Percentiles rank a stretch among this genome's conserved stretches.
These are phyloP conservation scores for Agrocybe praecox DNA, from an alignment of 768 basidiomycete genomes.

Conservation along the genomic window DNA sequence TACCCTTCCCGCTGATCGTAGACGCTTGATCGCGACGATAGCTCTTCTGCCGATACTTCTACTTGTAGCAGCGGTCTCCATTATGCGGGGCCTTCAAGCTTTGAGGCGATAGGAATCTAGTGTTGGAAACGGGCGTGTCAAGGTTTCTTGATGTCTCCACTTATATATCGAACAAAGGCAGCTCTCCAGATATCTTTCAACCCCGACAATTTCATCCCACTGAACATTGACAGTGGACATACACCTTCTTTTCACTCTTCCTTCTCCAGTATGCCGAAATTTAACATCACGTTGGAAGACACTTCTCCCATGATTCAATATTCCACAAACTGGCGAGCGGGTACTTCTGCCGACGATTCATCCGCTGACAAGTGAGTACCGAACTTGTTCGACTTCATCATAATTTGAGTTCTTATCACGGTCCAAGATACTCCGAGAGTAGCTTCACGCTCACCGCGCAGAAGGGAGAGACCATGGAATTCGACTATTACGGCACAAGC, in stretches of 20 bases:
- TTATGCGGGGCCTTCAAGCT: too few species aligned
- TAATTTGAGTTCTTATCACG: background rate
- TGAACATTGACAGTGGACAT: too few species aligned
- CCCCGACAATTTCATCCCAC: too few species aligned
- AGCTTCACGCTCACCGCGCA: conserved; percentile 36
- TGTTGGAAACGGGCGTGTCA: too few species aligned
- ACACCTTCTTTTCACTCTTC: background rate
- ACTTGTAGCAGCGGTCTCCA: too few species aligned
- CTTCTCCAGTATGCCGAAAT: conserved; percentile 3
- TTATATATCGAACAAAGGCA: too few species aligned
- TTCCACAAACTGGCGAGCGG: conserved; percentile 1
- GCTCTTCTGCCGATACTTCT: too few species aligned
- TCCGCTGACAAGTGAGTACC: conserved; percentile 5
- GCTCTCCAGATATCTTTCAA: too few species aligned
- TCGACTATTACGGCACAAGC: conserved; percentile 38
- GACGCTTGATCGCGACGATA: too few species aligned
- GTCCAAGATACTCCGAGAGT: conserved; percentile 33
- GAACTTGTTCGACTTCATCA: background rate
- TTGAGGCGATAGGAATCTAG: too few species aligned
- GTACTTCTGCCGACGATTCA: conserved; percentile 1
- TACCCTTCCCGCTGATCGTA: too few species aligned
- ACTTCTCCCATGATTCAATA: conserved; percentile 6
- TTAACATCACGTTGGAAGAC: conserved; percentile 4
- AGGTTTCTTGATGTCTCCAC: too few species aligned
- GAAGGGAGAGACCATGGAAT: conserved; percentile 21